phyloP scores from a whole-genome alignment of 2,329 filamentous ascomycete genomes.

The Apiospora kogelbergensis region DNA sequence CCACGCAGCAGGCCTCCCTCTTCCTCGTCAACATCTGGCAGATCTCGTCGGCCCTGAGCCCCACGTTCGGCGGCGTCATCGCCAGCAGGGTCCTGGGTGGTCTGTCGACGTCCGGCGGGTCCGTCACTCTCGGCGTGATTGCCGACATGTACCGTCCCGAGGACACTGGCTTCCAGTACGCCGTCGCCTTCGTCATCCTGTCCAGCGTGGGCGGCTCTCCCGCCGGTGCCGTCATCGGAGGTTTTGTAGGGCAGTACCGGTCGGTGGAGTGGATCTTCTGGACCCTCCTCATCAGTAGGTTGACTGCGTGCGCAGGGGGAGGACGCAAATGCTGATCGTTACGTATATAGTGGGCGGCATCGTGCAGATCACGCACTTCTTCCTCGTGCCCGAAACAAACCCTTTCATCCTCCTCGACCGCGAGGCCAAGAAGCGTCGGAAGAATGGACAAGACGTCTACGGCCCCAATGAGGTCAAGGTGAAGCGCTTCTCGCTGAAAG shows the following conservation, averaged over 20 bases:
- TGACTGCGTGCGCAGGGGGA: too few species aligned
- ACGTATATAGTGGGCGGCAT: slow-evolving; percentile 41
- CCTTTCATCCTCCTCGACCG: slow-evolving; percentile 56
- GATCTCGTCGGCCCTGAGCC: slow-evolving; percentile 43
- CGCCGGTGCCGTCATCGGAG: slow-evolving; percentile 54
- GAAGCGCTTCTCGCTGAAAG: slow-evolving; percentile 39
- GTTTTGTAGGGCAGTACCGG: slow-evolving; percentile 47
- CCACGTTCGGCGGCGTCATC: slow-evolving; percentile 41
- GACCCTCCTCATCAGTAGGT: slow-evolving; percentile 52
- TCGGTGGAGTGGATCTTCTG: slow-evolving; percentile 62
- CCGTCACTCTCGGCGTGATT: slow-evolving; percentile 64
- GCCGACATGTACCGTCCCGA: slow-evolving; percentile 62
- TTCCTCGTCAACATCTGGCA: slow-evolving; percentile 55
- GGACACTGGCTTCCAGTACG: slow-evolving; percentile 50
- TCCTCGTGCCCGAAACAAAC: slow-evolving; percentile 59
- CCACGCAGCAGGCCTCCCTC: slow-evolving; percentile 49
- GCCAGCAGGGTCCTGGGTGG: slow-evolving; percentile 47
- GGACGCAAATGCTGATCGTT: not conserved
- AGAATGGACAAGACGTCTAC: slow-evolving; percentile 44
- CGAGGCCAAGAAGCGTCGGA: slow-evolving; percentile 56
- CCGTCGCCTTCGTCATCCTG: slow-evolving; percentile 60
- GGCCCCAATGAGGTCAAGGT: slow-evolving; percentile 49
- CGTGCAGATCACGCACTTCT: slow-evolving; percentile 53
- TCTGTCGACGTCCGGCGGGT: slow-evolving; percentile 62
- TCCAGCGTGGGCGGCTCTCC: slow-evolving; percentile 56